Base-by-base conservation (phyloP, 345 rosid species). In the Nasturtium officinale region DNA sequence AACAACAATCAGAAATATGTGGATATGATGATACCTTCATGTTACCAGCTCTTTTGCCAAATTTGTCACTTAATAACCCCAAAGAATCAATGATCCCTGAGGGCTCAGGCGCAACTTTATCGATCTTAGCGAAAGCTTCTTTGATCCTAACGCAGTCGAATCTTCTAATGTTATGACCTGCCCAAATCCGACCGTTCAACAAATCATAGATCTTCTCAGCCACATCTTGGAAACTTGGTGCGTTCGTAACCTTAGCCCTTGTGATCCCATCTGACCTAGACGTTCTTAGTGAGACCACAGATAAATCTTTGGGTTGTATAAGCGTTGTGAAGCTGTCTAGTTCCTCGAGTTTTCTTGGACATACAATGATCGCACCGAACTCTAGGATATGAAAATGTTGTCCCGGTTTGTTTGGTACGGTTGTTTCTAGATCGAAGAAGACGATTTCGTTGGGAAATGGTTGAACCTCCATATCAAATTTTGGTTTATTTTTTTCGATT, bases 41-140 rank as follows among this genome's bases (percentile, higher is more conserved):
- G 56, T 94, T 80, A 32, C 98, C 98, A 61, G 98, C 97, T 84
- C 97, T 78, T 73, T 79, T 82, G 45, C 98, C 97, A 76, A 94
- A 94, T 65, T 82, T 91, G 33, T 82, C 79, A 17, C 80, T 52
- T 78, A 94, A 67, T 43, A 94, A 81, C 13, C 88, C 93, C 35
- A 94, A 80, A 47, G 98, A 91, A 84, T 91, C 98, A 75, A 94
- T 85, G 60, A 85, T 78, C 21, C 90, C 98, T 6, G 77, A 81
- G 5, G 98, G 86, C 30, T 78, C 72, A 4, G 96, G 97, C 3
- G 91, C 87, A 23, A 77, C 73, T 83, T 75, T 69, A 9, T 83
- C 91, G 17, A 87, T 84, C 65, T 84, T 87, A 2, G 83, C 85
- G 29, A 91, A 94, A 17, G 91, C 95, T 75, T 94, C 98, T 79